A percentile compares a stretch with the other conserved stretches of the same genome.
phyloP scores from a whole-genome alignment of 1,284 basidiomycete species.

The Erythrobasidium hasegawianum region DNA sequence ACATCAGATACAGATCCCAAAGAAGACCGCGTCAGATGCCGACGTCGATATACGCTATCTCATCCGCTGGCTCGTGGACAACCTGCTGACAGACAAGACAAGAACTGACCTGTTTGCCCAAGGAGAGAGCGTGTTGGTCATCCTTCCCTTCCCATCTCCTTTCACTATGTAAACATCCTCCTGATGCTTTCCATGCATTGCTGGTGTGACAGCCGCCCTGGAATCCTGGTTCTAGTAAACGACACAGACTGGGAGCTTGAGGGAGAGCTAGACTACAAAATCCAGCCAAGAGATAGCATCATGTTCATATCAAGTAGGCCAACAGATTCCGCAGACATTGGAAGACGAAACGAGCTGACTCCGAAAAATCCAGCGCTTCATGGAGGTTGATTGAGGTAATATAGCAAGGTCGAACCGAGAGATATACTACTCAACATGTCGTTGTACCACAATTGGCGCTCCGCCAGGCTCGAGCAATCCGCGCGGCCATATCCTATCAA shows the following conservation, averaged over 20 bases:
- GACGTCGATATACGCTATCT: slow-evolving; percentile 65
- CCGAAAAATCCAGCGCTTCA: neutral
- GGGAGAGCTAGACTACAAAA: slow-evolving; percentile 80
- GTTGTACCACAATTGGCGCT: too few relatives aligned
- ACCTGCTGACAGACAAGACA: slow-evolving; percentile 67
- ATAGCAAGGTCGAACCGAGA: too few relatives aligned
- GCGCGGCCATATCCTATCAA: too few relatives aligned
- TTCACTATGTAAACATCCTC: too few relatives aligned
- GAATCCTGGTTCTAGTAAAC: slow-evolving; percentile 91
- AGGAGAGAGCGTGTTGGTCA: slow-evolving; percentile 75
- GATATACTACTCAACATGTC: too few relatives aligned
- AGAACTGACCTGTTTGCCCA: slow-evolving; percentile 87
- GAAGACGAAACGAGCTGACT: too few relatives aligned
- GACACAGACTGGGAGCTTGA: slow-evolving; percentile 98
- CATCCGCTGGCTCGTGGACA: slow-evolving; percentile 71
- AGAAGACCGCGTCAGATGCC: slow-evolving; percentile 41
- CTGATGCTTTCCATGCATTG: too few relatives aligned
- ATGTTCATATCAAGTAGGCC: slow-evolving; percentile 66
- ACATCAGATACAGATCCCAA: slow-evolving; percentile 62
- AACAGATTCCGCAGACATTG: too few relatives aligned
- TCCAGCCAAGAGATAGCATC: slow-evolving; percentile 79
- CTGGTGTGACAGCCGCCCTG: slow-evolving; percentile 77
- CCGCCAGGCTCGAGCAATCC: too few relatives aligned
- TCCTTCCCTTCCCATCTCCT: neutral
- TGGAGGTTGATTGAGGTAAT: neutral